These are phyloP conservation scores for Albatrellus sp. DNA, from an alignment of 1,284 basidiomycete genomes.

Conservation along the genomic window DNA sequence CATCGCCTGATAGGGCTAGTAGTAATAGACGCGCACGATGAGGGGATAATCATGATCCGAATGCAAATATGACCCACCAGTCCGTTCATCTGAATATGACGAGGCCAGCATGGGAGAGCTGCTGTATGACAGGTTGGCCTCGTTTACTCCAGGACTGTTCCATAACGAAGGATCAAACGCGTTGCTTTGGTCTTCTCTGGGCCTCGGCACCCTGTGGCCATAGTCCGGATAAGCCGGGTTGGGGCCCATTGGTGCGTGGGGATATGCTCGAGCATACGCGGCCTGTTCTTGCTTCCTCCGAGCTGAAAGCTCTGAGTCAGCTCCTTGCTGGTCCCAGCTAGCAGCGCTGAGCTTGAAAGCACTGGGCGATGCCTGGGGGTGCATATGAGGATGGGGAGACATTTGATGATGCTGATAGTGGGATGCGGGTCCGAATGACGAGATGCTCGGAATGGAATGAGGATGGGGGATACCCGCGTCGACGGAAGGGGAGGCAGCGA, in stretches of 20 bases:
- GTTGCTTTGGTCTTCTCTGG: constrained; percentile 7
- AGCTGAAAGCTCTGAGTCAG: constrained; percentile 21
- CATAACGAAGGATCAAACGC: constrained; percentile 6
- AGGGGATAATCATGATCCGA: neutral
- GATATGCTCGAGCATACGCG: constrained; percentile 3
- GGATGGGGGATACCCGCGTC: constrained; percentile 17
- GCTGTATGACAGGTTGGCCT: constrained; percentile 20
- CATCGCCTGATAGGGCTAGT: constrained; percentile 9
- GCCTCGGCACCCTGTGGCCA: constrained; percentile 3
- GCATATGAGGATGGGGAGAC: constrained; percentile 3
- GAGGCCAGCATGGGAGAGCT: constrained; percentile 25
- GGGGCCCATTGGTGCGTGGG: constrained; percentile 11
- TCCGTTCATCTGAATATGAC: constrained; percentile 31
- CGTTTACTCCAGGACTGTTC: constrained; percentile 11
- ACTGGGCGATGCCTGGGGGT: constrained; percentile 4
- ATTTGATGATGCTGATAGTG: constrained; percentile 9
- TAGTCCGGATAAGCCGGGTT: constrained; percentile 1
- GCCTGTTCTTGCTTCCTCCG: constrained; percentile 18
- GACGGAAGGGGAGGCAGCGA: constrained; percentile 17
- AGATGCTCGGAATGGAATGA: constrained; percentile 15
- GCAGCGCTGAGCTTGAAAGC: constrained; percentile 12
- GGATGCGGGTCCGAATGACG: constrained; percentile 3
- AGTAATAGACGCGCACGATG: constrained; percentile 2
- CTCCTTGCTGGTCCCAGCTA: constrained; percentile 20
- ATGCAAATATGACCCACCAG: constrained; percentile 20